Percentiles rank a stretch among this genome's conserved stretches.
phyloP scores from a whole-genome alignment of 805 yeast genomes.

The Cyberlindnera lachancei region DNA sequence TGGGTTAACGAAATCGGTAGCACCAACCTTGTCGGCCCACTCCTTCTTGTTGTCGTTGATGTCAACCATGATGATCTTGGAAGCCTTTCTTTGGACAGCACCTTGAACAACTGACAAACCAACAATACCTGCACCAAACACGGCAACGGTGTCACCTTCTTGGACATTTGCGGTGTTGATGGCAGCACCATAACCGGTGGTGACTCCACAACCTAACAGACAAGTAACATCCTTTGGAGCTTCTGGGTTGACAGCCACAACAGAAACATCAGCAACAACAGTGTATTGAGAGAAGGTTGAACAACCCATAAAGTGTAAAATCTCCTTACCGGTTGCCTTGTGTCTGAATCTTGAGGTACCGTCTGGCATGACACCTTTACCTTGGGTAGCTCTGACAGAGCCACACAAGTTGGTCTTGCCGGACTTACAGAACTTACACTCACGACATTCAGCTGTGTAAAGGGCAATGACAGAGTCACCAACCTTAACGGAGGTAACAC shows the following conservation, averaged over 20 bases:
- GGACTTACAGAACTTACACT: conserved; percentile 90
- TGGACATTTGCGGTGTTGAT: conserved; percentile 86
- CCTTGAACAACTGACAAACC: conserved; percentile 97
- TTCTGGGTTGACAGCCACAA: conserved; percentile 79
- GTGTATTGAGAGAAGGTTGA: conserved; percentile 96
- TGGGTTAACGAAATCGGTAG: conserved; percentile 92
- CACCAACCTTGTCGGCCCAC: conserved; percentile 88
- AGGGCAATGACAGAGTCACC: conserved; percentile 94
- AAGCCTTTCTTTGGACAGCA: conserved; percentile 76
- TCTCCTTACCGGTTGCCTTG: conserved; percentile 63
- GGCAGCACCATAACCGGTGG: conserved; percentile 98
- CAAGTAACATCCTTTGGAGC: conserved; percentile 86
- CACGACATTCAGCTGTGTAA: conserved; percentile 94
- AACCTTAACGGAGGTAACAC: conserved; percentile 78
- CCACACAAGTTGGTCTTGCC: conserved; percentile 97
- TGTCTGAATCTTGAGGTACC: conserved; percentile 88
- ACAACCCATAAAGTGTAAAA: conserved; percentile 96
- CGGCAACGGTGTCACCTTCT: conserved; percentile 89
- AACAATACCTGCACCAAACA: conserved; percentile 97
- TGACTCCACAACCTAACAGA: conserved; percentile 95
- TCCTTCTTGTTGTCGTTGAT: conserved; percentile 75
- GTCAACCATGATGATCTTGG: conserved; percentile 78
- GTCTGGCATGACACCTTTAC: conserved; percentile 98
- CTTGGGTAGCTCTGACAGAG: conserved; percentile 94
- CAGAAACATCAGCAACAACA: conserved; percentile 95